These are phyloP conservation scores for Diversispora eburnea DNA, from an alignment of 192 early-diverging fungal genomes.

Conservation along the genomic window DNA sequence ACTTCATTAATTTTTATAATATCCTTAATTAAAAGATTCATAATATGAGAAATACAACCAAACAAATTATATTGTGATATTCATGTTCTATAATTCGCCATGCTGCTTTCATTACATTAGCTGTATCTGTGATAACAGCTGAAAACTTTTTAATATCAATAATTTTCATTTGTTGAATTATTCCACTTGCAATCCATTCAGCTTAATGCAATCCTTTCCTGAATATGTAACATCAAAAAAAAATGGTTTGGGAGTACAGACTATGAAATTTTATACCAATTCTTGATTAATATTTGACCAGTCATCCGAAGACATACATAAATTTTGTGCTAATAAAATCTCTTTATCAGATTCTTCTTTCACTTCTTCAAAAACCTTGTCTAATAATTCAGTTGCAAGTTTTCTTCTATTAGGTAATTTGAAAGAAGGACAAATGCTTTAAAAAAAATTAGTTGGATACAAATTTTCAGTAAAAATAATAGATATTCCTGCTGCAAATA, in stretches of 20 bases:
- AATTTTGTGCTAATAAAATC: not conserved
- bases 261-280: not conserved
- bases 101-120: not conserved
- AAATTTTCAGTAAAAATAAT: not conserved
- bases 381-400: not conserved
- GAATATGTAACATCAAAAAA: not conserved
- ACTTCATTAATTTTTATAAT: not conserved
- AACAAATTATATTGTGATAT: not conserved
- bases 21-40: slow-evolving; percentile 8
- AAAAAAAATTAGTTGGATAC: not conserved
- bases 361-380: not conserved
- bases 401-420: slow-evolving; percentile 9
- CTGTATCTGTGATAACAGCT: not conserved
- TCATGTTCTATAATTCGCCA: not conserved
- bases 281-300: slow-evolving; percentile 7
- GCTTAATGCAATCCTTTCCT: not conserved
- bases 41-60: not conserved
- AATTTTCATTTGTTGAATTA: slow-evolving; percentile 1
- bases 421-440: not conserved
- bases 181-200: not conserved
- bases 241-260: slow-evolving; percentile 4
- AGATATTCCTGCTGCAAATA: not conserved
- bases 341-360: slow-evolving; percentile 2
- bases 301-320: not conserved
- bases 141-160: not conserved